Conservation (phyloP, 305 asterid species). For the Coffea humblotiana region DNA sequence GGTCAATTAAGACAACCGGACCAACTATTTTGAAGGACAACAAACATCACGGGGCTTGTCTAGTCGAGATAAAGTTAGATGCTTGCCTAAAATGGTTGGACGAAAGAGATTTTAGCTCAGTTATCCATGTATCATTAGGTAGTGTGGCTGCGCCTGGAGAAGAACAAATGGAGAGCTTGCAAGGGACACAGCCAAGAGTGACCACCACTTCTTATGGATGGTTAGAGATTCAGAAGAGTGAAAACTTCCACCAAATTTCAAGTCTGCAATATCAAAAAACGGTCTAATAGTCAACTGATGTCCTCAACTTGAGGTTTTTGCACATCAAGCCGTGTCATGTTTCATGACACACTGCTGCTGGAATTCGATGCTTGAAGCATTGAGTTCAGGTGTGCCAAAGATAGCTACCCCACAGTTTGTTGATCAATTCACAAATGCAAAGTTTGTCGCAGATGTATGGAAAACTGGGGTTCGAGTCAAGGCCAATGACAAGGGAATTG, state of each 20-base stretch:
- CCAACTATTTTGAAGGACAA: constrained; percentile 19
- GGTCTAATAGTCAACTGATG: background rate
- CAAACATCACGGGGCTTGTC: constrained; percentile 18
- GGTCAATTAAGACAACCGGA: constrained; percentile 23
- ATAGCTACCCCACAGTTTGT: background rate
- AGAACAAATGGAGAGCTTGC: background rate
- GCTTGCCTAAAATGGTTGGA: background rate
- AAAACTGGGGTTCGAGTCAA: background rate
- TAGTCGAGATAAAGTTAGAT: background rate
- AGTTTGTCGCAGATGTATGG: background rate
- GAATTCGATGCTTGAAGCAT: background rate
- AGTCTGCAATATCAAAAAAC: background rate
- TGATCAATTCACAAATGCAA: background rate
- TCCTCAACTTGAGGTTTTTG: background rate
- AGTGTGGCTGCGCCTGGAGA: background rate
- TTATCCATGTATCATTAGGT: background rate
- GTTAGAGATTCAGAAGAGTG: background rate
- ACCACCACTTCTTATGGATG: background rate
- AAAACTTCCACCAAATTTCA: background rate
- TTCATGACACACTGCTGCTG: background rate
- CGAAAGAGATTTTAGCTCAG: background rate
- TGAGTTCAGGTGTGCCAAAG: background rate
- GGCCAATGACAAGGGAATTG: background rate
- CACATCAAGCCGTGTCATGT: background rate
- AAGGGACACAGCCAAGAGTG: background rate